Evolutionary conservation across 441 rosid genomes (phyloP).

Genomic region (Populus trichocarpa): DNA sequence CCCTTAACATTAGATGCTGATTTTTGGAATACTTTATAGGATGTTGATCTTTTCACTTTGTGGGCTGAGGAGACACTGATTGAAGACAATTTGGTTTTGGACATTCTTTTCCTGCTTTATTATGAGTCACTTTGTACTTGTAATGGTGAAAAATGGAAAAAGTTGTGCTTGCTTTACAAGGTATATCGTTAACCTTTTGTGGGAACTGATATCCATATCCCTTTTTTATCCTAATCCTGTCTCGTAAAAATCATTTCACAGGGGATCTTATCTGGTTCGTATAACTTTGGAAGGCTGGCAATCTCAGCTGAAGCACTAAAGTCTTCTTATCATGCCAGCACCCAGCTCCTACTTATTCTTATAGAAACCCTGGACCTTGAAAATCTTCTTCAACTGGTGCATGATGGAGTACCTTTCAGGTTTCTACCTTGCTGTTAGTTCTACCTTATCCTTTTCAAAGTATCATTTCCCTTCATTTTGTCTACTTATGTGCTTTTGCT

Average conservation of each 20-base stretch:
- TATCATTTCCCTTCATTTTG: conserved; percentile 2
- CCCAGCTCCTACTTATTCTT: conserved; percentile 77
- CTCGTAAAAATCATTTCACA: conserved; percentile 33
- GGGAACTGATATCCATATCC: conserved; percentile 12
- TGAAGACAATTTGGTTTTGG: conserved; percentile 84
- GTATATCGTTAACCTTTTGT: conserved; percentile 41
- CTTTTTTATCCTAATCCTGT: conserved; percentile 16
- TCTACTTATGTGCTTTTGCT: conserved; percentile 17
- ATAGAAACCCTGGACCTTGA: conserved; percentile 82
- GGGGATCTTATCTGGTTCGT: conserved; percentile 73
- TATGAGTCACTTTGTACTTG: conserved; percentile 81
- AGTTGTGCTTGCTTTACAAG: conserved; percentile 69
- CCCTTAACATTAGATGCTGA: not conserved
- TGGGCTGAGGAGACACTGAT: conserved; percentile 97
- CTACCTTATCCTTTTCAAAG: conserved; percentile 5
- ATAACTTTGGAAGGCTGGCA: conserved; percentile 63
- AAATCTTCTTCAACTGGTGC: conserved; percentile 87
- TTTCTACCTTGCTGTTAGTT: conserved; percentile 25
- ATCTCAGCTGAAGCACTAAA: conserved; percentile 69
- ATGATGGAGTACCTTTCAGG: conserved; percentile 88
- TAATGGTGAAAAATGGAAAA: conserved; percentile 79
- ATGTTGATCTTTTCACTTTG: conserved; percentile 74
- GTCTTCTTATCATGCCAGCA: conserved; percentile 61
- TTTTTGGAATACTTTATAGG: conserved; percentile 41
- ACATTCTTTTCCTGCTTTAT: conserved; percentile 76